Evolutionary conservation across 441 rosid genomes (phyloP).

Genomic region (Arabidopsis hybrid): DNA sequence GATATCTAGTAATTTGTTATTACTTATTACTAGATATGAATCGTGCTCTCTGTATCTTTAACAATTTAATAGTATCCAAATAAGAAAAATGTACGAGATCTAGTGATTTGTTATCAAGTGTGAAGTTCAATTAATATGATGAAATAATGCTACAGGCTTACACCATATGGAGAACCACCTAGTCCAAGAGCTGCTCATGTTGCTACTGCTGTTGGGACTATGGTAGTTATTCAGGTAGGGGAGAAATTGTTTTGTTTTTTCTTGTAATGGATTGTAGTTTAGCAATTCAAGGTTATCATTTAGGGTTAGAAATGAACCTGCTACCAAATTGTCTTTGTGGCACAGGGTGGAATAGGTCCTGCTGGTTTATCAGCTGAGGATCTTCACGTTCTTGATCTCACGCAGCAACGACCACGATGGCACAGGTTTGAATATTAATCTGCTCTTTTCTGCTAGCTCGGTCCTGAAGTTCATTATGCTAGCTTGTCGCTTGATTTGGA

Average conservation of each 20-base stretch:
- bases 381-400: slow-evolving; percentile 98
- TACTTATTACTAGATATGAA: background rate
- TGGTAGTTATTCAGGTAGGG: slow-evolving; percentile 98
- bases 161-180: slow-evolving; percentile 96
- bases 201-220: slow-evolving; percentile 98
- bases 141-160: slow-evolving; percentile 61
- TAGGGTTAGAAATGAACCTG: slow-evolving; percentile 31
- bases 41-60: background rate
- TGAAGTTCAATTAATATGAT: slow-evolving; percentile 15
- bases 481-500: slow-evolving; percentile 56
- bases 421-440: slow-evolving; percentile 66
- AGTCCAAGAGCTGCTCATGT: slow-evolving; percentile 99
- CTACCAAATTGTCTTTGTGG: slow-evolving; percentile 39
- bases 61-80: background rate
- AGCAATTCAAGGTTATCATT: background rate
- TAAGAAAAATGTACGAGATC: background rate
- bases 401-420: slow-evolving; percentile 96
- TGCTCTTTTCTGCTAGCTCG: slow-evolving; percentile 1
- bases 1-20: background rate
- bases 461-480: slow-evolving; percentile 59
- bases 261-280: slow-evolving; percentile 11
- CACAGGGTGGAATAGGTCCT: slow-evolving; percentile 98
- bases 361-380: slow-evolving; percentile 99
- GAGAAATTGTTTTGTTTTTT: slow-evolving; percentile 7
- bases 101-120: slow-evolving; percentile 2